Base-by-base conservation (phyloP, 768 basidiomycete genomes). In the Mycena belliarum region DNA sequence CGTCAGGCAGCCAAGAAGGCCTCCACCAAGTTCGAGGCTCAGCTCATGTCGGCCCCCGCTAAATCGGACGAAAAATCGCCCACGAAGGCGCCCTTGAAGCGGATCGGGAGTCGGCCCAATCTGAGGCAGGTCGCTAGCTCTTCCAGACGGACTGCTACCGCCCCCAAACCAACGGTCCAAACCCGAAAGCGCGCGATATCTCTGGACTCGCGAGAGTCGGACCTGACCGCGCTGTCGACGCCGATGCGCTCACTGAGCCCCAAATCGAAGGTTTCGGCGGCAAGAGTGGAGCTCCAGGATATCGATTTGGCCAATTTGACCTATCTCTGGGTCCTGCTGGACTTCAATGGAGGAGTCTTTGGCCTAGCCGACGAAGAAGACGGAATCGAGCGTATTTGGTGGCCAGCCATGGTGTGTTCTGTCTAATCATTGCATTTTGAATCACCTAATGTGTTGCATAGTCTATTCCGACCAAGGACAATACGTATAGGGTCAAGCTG, bases 401-500 rank as follows among this genome's bases (percentile, higher is more conserved):
- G 89, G 89, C 89, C 89, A 21, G 86, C 78, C 26, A 79, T 80
- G 75, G 89, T 89, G 65, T 62, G 75, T 70, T 24, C 51, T 11
- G 46, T 24, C 59, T 54, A 57, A 52, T 58, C 58, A 41, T 49
- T 38, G 14, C 25, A 28, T 47, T 55, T 41, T 12, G 21, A 23
- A 23, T 63, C 29, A 52, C 24, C 38, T 49, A 42, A 55, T 28
- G 20, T 44, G 25, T 48, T n/a, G 43, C 21, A 26, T 37, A 59
- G 57, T 21, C 43, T 29, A 3, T 43, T 8, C 8, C 1, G 4
- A n/a, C 29, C 29, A 32, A 32, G 21, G 18, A 35, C n/a, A 21
- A 35, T 1, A 10, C 3, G 12, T 49, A 0, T 44, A 55, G 29
- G 61, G 69, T 61, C 58, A 56, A 21, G 40, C 63, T 70, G 21